A percentile compares a stretch with the other conserved stretches of the same genome.
phyloP scores from a whole-genome alignment of 2,329 filamentous ascomycete genomes.

The Ophiognomonia clavigignenti-juglandacearum region DNA sequence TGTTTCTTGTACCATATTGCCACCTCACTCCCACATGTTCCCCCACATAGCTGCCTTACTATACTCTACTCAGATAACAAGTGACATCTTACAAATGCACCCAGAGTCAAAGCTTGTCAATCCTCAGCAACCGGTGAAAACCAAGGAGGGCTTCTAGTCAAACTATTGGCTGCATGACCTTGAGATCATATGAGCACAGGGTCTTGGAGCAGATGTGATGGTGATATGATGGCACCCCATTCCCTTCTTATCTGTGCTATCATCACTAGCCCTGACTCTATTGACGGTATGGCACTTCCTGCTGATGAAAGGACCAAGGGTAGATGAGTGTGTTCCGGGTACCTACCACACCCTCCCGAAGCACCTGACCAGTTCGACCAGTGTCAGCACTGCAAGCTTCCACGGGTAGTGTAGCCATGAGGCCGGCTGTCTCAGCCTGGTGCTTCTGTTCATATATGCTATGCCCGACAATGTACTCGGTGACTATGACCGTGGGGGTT shows the following conservation, averaged over 20 bases:
- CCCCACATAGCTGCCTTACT: too few relatives aligned
- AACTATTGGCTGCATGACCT: conserved; percentile 14
- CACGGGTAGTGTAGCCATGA: conserved; percentile 1
- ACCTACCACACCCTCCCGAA: neutral
- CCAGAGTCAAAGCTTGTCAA: conserved; percentile 2
- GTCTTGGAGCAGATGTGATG: neutral
- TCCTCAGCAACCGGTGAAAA: conserved; percentile 11
- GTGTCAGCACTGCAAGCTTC: conserved; percentile 2
- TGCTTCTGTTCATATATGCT: neutral
- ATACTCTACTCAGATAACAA: neutral
- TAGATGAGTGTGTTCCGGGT: neutral
- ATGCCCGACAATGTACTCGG: neutral
- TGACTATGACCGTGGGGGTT: neutral
- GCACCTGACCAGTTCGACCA: conserved; percentile 2
- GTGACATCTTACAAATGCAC: neutral
- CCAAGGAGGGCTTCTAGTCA: neutral
- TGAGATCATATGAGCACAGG: conserved; percentile 10
- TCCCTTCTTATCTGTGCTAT: neutral
- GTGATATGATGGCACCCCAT: neutral
- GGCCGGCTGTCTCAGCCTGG: conserved; percentile 8
- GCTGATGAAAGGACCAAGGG: too few relatives aligned
- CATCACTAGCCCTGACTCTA: too few relatives aligned
- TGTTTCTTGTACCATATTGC: too few relatives aligned
- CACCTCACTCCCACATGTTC: too few relatives aligned
- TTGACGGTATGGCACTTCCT: too few relatives aligned